Base-by-base conservation (phyloP, 2,329 filamentous ascomycete genomes). In the Fusarium nematophilum region DNA sequence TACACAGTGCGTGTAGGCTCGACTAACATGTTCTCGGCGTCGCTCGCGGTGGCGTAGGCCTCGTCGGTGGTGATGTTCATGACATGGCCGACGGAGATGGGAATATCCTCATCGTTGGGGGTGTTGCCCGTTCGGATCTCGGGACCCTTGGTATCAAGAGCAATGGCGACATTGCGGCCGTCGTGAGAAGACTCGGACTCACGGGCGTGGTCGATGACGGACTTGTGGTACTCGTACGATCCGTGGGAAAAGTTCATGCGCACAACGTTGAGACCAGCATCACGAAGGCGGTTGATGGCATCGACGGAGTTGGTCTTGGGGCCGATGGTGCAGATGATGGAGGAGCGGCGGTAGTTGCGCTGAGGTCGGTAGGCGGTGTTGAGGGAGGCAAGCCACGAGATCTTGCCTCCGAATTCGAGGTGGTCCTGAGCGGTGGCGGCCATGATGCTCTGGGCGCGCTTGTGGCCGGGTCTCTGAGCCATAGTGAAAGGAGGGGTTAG, bases 251-350 rank as follows among this genome's bases (percentile, higher is more conserved):
- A 98, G 90, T 99, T 99, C 95, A 99, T 99, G 82, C 95, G 94
- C 70, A 98, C 95, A 69, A 99, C 93, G 81, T 98, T 98, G 73
- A 98, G 89, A 80, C 95, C 95, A 66, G 90, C 90, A 74, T 85
- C 86, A 78, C 94, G 92, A 72, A 99, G 91, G 77, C 89, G 86
- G 81, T 98, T 98, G 83, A 99, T 96, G 79, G 93, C 93, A 83
- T 97, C 91, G 54, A 93, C 90, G 30, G 92, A 96, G 86, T 99
- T 99, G 71, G 95, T 99, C 89, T 98, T 99, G 76, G 95, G 95
- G 62, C 95, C 95, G 76, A 99, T 98, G 72, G 95, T 98, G 83
- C 94, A 93, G 80, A 99, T 97, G 83, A 99, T 99, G 75, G 93
- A 97, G 63, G 94, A 97, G 70, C 95, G 90, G 74, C 95, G 92